These are phyloP conservation scores for Podospora sp. DNA, from an alignment of 495 filamentous ascomycete species.

Conservation along the genomic window DNA sequence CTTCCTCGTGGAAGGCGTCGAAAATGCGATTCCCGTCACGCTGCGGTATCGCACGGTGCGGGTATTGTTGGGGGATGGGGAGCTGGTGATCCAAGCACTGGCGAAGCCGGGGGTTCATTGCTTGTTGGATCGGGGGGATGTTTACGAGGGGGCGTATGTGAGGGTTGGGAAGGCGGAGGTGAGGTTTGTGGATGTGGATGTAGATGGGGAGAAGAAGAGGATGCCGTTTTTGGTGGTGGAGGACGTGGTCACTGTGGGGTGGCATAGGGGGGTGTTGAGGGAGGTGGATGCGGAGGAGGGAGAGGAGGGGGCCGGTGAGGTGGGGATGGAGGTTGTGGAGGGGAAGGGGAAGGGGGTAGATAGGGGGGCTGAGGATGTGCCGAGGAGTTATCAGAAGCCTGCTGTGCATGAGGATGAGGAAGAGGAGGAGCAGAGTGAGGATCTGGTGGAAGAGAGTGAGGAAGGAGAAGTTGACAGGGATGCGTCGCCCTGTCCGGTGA, in stretches of 20 bases:
- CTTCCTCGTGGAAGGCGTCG: constrained; percentile 49
- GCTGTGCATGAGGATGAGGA: too few species aligned
- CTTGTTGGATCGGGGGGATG: constrained; percentile 40
- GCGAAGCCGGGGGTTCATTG: constrained; percentile 39
- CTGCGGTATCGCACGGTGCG: constrained; percentile 25
- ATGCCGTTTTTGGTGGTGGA: constrained; percentile 45
- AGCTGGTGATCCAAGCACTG: constrained; percentile 50
- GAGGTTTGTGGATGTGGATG: constrained; percentile 12
- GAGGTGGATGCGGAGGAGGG: constrained; percentile 21
- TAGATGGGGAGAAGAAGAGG: constrained; percentile 13
- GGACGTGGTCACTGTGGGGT: constrained; percentile 44
- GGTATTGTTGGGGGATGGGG: constrained; percentile 47
- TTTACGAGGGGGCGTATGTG: constrained; percentile 47
- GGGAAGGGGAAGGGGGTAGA: neutral
- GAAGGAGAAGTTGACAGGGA: too few species aligned
- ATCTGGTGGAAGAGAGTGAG: too few species aligned
- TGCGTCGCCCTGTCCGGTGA: neutral
- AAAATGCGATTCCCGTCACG: constrained; percentile 29
- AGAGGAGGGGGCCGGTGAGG: neutral
- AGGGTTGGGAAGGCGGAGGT: constrained; percentile 38
- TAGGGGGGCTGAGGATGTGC: neutral
- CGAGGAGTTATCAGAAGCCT: neutral
- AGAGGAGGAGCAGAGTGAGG: too few species aligned
- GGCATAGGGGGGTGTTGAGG: constrained; percentile 40
- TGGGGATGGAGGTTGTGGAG: neutral